Conservation (phyloP, 495 filamentous ascomycete species). For the Tetracladium marchalianum region DNA sequence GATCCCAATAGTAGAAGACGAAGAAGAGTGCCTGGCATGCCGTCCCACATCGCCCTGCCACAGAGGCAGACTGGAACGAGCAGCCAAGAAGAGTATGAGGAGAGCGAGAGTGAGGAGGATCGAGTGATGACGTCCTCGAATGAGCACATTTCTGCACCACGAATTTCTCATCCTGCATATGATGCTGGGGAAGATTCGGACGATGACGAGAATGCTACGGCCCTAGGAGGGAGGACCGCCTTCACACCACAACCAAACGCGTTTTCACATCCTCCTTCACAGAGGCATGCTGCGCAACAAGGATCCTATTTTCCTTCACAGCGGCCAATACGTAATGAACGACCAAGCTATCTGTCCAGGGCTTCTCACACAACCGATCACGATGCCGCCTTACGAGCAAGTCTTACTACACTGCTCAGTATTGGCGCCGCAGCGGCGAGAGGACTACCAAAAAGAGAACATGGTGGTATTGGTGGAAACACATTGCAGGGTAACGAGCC, state of each 20-base stretch:
- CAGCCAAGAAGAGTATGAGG: slow-evolving; percentile 79
- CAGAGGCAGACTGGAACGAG: slow-evolving; percentile 48
- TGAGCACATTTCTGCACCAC: slow-evolving; percentile 47
- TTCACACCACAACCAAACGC: slow-evolving; percentile 86
- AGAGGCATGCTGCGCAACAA: slow-evolving; percentile 30
- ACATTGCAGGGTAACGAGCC: slow-evolving; percentile 32
- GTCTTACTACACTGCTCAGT: slow-evolving; percentile 87
- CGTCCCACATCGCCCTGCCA: slow-evolving; percentile 27
- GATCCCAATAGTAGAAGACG: slow-evolving; percentile 18
- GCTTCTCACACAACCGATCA: slow-evolving; percentile 63
- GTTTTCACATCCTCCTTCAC: slow-evolving; percentile 72
- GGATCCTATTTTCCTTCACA: slow-evolving; percentile 28
- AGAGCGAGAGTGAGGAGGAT: slow-evolving; percentile 80
- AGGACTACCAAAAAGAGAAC: slow-evolving; percentile 58
- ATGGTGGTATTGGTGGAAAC: slow-evolving; percentile 1
- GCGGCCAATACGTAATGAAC: background rate
- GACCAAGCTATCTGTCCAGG: slow-evolving; percentile 14
- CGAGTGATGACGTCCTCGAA: slow-evolving; percentile 75
- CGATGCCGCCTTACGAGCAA: slow-evolving; percentile 85
- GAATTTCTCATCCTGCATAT: slow-evolving; percentile 24
- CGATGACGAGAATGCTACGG: slow-evolving; percentile 68
- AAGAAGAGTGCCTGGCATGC: slow-evolving; percentile 24
- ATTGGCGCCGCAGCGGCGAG: slow-evolving; percentile 77
- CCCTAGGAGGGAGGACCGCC: slow-evolving; percentile 50
- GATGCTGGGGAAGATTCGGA: slow-evolving; percentile 39